Evolutionary conservation across 306 rosid genomes (phyloP), one percentile per base, ranked within the genome.

Genomic region (Cicer yamashitae): DNA sequence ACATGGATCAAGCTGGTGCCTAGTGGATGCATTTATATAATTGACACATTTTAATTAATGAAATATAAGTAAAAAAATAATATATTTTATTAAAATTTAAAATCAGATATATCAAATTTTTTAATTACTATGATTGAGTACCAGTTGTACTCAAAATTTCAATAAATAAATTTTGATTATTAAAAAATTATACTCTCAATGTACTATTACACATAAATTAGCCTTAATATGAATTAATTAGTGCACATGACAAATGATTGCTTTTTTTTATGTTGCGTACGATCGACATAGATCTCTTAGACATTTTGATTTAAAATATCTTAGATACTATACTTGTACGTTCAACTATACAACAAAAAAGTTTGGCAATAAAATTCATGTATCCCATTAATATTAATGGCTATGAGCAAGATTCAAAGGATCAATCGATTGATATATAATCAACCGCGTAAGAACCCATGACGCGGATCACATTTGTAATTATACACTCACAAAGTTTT

Each of bases 381-480:
- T 13, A 30, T 25, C 3, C 8, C 40, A 63, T 11, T 43, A 10
- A 40, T 43, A 25, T n/a, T 25, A 25, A 25, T 25, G 34, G 34
- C 4, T 25, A 25, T 25, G 34, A 25, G 34, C 47, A 59, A 44
- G 13, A 25, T 58, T 59, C 37, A 74, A 62, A 45, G 60, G 70
- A 47, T 46, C 11, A 73, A 58, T 11, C 65, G 2, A 59, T 6
- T 30, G 65, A 59, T 12, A 3, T 7, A 60, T 71, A 41, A 51
- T 52, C 6, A 71, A 41, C 22, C 78, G 68, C 52, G 83, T 80
- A 44, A 20, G 58, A 45, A 20, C 4, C 44, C 6, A 25, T 63
- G 67, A 79, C 82, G 73, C 77, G 82, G 78, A 62, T 63, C 22
- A 51, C 78, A 71, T 67, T 52, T 62, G 54, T 67, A 25, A 30